These are phyloP conservation scores for Malus orientalis DNA, from an alignment of 306 rosid genomes.

Conservation along the genomic window DNA sequence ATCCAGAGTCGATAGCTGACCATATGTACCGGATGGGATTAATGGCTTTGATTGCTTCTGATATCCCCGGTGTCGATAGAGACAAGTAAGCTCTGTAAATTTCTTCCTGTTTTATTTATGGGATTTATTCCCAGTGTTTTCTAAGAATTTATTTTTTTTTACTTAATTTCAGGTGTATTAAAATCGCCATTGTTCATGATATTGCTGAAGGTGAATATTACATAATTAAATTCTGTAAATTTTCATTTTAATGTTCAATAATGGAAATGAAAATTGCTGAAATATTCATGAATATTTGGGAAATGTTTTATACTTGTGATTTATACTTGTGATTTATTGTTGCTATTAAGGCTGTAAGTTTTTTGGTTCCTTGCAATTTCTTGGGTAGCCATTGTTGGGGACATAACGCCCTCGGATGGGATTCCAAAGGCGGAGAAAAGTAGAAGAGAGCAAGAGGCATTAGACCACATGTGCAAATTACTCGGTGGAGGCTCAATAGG, in stretches of 20 bases:
- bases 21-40: constrained; percentile 90
- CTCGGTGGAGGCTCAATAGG: constrained; percentile 91
- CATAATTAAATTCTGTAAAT: neutral
- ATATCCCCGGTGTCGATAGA: constrained; percentile 67
- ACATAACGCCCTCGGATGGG: constrained; percentile 80
- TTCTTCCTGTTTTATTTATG: neutral
- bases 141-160: neutral
- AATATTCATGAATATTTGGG: neutral
- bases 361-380: constrained; percentile 1
- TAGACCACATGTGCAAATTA: constrained; percentile 81
- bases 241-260: neutral
- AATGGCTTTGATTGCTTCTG: constrained; percentile 81
- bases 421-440: constrained; percentile 68
- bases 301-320: neutral
- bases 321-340: neutral
- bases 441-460: constrained; percentile 63
- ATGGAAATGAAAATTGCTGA: neutral
- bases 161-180: constrained; percentile 60
- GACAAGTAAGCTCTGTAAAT: constrained; percentile 41
- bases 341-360: neutral
- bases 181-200: constrained; percentile 92
- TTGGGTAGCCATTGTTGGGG: constrained; percentile 85
- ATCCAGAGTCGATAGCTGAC: constrained; percentile 85
- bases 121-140: neutral
- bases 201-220: constrained; percentile 66